These are phyloP conservation scores for Candida tallmaniae DNA, from an alignment of 805 yeast genomes.

Conservation along the genomic window DNA sequence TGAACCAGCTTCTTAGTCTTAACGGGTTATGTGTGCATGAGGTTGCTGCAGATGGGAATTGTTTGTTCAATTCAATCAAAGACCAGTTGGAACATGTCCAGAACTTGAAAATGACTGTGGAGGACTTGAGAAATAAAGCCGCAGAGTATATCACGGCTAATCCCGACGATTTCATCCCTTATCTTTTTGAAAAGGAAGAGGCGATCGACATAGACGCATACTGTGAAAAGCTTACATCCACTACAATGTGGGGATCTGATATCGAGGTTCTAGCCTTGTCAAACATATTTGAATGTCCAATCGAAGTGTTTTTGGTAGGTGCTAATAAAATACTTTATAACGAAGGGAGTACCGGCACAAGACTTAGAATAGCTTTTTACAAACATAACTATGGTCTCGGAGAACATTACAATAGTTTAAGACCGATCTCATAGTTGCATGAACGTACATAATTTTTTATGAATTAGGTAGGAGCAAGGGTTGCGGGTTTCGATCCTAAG, in stretches of 20 bases:
- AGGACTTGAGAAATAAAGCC: slow-evolving; percentile 58
- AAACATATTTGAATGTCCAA: slow-evolving; percentile 63
- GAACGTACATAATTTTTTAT: too few relatives aligned
- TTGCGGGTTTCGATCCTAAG: too few relatives aligned
- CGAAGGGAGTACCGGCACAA: slow-evolving; percentile 48
- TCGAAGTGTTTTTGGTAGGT: slow-evolving; percentile 77
- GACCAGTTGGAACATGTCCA: slow-evolving; percentile 70
- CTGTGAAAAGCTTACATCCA: slow-evolving; percentile 59
- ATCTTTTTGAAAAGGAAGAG: slow-evolving; percentile 70
- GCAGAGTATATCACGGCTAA: slow-evolving; percentile 62
- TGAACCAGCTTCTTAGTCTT: slow-evolving; percentile 48
- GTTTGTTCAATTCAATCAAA: slow-evolving; percentile 79
- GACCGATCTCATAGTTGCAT: too few relatives aligned
- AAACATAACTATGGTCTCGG: slow-evolving; percentile 86
- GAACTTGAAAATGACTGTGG: slow-evolving; percentile 26
- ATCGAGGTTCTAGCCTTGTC: slow-evolving; percentile 83
- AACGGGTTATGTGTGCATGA: slow-evolving; percentile 56
- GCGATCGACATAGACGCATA: slow-evolving; percentile 65
- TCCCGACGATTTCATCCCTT: slow-evolving; percentile 73
- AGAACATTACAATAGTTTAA: slow-evolving; percentile 82
- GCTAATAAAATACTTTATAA: slow-evolving; percentile 62
- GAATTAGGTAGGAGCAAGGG: too few relatives aligned
- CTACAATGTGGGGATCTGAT: slow-evolving; percentile 96
- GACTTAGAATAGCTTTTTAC: slow-evolving; percentile 71
- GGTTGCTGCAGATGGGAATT: slow-evolving; percentile 89